Conservation (phyloP, 129 eudicot genomes). For the Smallanthus sonchifolius region DNA sequence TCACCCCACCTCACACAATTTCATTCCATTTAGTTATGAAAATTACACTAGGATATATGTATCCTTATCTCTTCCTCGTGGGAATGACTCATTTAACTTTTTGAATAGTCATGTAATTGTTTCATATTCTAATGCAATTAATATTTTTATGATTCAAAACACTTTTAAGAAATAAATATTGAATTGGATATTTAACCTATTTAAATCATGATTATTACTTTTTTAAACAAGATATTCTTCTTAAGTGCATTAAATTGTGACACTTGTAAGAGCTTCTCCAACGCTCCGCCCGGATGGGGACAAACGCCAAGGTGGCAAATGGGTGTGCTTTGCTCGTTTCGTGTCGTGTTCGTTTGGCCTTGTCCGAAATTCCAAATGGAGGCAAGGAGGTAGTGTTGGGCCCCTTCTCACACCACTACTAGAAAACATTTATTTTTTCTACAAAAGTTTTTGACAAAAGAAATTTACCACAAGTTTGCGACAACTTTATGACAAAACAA, state of each 20-base stretch:
- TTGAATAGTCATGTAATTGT: not conserved
- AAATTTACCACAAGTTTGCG: too few species aligned
- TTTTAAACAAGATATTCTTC: not conserved
- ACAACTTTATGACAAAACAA: too few species aligned
- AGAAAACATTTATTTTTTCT: too few species aligned
- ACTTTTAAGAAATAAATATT: not conserved
- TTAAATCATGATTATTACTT: not conserved
- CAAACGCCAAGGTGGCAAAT: too few species aligned
- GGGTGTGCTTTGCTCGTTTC: too few species aligned
- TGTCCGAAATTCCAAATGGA: too few species aligned
- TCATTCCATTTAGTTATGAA: not conserved
- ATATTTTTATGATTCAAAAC: not conserved
- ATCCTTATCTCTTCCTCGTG: not conserved
- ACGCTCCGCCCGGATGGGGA: too few species aligned
- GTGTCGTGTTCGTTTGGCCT: too few species aligned
- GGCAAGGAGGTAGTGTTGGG: too few species aligned
- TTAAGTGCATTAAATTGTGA: not conserved
- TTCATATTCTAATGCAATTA: not conserved
- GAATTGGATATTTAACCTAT: not conserved
- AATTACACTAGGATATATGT: not conserved
- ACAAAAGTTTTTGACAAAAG: too few species aligned
- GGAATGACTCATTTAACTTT: not conserved
- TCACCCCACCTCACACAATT: too few species aligned
- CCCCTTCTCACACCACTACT: too few species aligned
- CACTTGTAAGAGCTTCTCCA: not conserved